Conservation (phyloP, 495 filamentous ascomycete genomes). For the Coniosporium apollinis region DNA sequence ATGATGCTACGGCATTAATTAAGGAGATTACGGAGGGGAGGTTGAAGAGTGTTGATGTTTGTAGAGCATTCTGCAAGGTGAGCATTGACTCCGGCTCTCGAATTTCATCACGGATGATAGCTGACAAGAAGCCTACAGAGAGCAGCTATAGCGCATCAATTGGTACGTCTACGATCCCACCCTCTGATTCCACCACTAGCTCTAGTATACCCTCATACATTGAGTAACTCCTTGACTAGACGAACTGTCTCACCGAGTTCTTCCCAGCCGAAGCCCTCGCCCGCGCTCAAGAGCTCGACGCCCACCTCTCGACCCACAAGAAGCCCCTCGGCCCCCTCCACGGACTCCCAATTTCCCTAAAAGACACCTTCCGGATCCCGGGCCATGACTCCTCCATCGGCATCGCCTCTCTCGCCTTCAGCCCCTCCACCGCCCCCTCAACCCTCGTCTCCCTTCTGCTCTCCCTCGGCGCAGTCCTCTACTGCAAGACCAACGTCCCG, state of each 20-base stretch:
- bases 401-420: constrained; percentile 18
- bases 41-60: constrained; percentile 37
- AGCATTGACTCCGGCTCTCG: not conserved
- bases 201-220: not conserved
- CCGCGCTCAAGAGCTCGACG: constrained; percentile 21
- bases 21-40: constrained; percentile 28
- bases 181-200: too few relatives aligned
- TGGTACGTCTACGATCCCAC: constrained; percentile 5
- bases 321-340: constrained; percentile 23
- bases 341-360: constrained; percentile 25
- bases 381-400: constrained; percentile 23
- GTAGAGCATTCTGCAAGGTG: constrained; percentile 44
- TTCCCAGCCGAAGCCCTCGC: constrained; percentile 21
- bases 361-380: constrained; percentile 24
- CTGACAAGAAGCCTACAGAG: constrained; percentile 9
- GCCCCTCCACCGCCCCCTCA: constrained; percentile 14
- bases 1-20: constrained; percentile 34
- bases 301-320: constrained; percentile 14
- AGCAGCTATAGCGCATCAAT: constrained; percentile 25
- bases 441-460: constrained; percentile 22
- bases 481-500: constrained; percentile 30
- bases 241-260: constrained; percentile 27
- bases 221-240: constrained; percentile 6
- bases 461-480: constrained; percentile 23
- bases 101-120: not conserved